phyloP scores from a whole-genome alignment of 2,329 filamentous ascomycete genomes.

The Pseudomassariella vexata region DNA sequence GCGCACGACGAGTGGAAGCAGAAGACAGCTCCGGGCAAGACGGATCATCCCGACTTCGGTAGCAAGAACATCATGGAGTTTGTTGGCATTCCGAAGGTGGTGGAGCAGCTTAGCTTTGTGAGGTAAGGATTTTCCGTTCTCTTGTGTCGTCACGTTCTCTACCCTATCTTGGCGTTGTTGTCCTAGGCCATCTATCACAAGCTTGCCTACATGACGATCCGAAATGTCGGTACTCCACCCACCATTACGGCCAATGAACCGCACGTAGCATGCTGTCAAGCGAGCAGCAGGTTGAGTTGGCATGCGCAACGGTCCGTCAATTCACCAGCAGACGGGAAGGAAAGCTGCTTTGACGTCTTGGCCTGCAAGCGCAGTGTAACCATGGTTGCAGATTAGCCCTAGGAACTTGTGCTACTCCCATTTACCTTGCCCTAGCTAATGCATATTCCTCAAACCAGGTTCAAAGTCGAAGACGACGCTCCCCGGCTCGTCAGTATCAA shows the following conservation, averaged over 20 bases:
- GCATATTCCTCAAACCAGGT: conserved; percentile 28
- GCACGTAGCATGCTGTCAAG: conserved; percentile 12
- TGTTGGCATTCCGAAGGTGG: conserved; percentile 48
- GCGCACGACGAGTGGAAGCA: conserved; percentile 56
- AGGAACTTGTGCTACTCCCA: no score
- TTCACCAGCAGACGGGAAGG: no score
- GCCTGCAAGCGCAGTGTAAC: neutral
- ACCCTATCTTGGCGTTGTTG: no score
- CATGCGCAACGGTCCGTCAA: conserved; percentile 20
- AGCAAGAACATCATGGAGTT: conserved; percentile 49
- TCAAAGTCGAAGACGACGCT: conserved; percentile 47
- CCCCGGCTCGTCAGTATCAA: conserved; percentile 24
- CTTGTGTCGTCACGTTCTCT: no score
- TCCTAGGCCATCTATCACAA: no score
- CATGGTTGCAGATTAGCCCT: conserved; percentile 1
- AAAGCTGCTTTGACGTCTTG: neutral
- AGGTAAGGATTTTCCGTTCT: conserved; percentile 45
- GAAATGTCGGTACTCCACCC: conserved; percentile 10
- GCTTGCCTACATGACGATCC: conserved; percentile 12
- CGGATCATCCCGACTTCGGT: conserved; percentile 61
- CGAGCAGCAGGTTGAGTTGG: conserved; percentile 14
- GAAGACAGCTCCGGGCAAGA: conserved; percentile 48
- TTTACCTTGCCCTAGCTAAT: conserved; percentile 17
- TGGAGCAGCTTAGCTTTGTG: conserved; percentile 67
- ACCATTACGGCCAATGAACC: conserved; percentile 11